Conservation (phyloP, 768 basidiomycete genomes). For the Leccinum truebloodii region DNA sequence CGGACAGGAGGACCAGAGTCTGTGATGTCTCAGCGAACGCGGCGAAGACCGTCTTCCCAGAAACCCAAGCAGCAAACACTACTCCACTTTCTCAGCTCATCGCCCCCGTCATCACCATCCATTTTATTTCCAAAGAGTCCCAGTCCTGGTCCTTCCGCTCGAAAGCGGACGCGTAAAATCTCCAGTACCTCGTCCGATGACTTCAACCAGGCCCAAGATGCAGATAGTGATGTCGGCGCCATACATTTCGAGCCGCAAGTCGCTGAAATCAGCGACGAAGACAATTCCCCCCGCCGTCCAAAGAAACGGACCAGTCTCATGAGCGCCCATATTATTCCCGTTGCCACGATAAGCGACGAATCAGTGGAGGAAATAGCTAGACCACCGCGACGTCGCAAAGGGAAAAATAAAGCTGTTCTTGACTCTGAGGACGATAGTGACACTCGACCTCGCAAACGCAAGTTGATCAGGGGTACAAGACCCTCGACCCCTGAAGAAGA, state of each 20-base stretch:
- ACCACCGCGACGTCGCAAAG: constrained; percentile 22
- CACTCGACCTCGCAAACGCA: constrained; percentile 37
- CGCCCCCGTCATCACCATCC: constrained; percentile 27
- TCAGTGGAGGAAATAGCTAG: constrained; percentile 21
- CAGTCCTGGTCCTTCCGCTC: constrained; percentile 10
- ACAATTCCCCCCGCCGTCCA: constrained; percentile 27
- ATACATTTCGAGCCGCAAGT: constrained; percentile 50
- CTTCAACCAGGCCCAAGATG: constrained; percentile 25
- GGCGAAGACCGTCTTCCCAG: constrained; percentile 21
- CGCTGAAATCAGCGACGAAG: constrained; percentile 25
- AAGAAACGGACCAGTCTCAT: constrained; percentile 18
- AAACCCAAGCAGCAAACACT: constrained; percentile 48
- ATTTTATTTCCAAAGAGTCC: constrained; percentile 1
- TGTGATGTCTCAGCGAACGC: constrained; percentile 11
- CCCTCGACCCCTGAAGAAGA: constrained; percentile 46
- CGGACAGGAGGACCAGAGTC: no score
- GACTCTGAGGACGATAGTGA: constrained; percentile 42
- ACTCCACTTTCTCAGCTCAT: constrained; percentile 34
- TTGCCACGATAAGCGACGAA: constrained; percentile 21
- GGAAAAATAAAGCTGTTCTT: constrained; percentile 21
- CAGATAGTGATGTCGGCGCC: constrained; percentile 48
- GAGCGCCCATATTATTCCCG: constrained; percentile 17
- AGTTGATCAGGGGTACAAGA: constrained; percentile 44
- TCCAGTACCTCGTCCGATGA: constrained; percentile 16
- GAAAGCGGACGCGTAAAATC: constrained; percentile 16